These are phyloP conservation scores for Wickerhamiella qilinensis DNA, from an alignment of 805 yeast genomes.

Conservation along the genomic window DNA sequence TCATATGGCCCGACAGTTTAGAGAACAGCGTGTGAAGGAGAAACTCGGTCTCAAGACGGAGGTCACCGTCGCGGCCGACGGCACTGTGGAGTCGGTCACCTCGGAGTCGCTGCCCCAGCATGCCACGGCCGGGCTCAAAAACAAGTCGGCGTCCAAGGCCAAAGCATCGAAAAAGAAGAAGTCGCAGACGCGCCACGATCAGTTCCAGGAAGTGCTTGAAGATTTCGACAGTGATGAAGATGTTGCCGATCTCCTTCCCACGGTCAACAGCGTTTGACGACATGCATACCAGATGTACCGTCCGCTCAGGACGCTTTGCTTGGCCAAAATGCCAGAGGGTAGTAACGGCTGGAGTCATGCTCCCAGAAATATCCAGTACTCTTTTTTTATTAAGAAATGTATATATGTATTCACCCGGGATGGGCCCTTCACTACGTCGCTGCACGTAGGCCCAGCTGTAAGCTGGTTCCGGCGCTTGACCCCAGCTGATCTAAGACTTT, in stretches of 20 bases:
- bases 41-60: conserved; percentile 10
- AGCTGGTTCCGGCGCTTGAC: no score
- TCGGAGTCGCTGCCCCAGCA: background rate
- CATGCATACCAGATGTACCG: no score
- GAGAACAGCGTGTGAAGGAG: conserved; percentile 16
- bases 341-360: background rate
- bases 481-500: no score
- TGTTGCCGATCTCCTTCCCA: conserved; percentile 17
- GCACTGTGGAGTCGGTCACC: background rate
- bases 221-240: conserved; percentile 22
- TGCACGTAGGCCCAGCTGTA: background rate
- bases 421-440: background rate
- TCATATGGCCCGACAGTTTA: conserved; percentile 12
- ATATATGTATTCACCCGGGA: no score
- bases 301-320: no score
- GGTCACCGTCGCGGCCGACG: conserved; percentile 5
- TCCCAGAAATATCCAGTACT: no score
- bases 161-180: conserved; percentile 4
- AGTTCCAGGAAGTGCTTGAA: conserved; percentile 9
- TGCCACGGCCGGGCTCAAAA: background rate
- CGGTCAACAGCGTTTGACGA: no score
- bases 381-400: no score
- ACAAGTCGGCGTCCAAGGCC: background rate
- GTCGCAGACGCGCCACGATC: conserved; percentile 5
- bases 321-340: background rate